These are phyloP conservation scores for Pythium brassicae DNA, from an alignment of 352 stramenopile genomes.

Conservation along the genomic window DNA sequence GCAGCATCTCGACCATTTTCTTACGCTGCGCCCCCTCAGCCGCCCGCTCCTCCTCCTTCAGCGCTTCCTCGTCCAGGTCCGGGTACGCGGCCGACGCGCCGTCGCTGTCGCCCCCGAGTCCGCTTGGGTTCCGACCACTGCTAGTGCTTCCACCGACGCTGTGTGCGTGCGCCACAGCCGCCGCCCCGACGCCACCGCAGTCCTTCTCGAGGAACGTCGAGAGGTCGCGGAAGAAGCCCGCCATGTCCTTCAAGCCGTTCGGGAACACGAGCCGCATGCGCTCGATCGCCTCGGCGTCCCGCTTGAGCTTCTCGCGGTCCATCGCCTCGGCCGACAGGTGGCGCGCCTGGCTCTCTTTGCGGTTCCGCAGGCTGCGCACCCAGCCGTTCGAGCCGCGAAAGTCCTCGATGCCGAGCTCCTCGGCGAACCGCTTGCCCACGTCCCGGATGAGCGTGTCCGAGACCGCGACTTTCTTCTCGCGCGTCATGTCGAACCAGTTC, in stretches of 20 bases:
- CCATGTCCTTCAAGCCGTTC: constrained; percentile 68
- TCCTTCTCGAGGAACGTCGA: constrained; percentile 68
- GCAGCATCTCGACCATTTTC: constrained; percentile 73
- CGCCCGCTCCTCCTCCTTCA: constrained; percentile 25
- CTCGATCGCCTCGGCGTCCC: constrained; percentile 69
- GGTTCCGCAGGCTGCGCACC: constrained; percentile 74
- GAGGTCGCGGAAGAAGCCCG: constrained; percentile 72
- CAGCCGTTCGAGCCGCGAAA: constrained; percentile 79
- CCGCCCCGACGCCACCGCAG: constrained; percentile 21
- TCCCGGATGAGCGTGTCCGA: constrained; percentile 75
- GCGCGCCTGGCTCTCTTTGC: constrained; percentile 60
- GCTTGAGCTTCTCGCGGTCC: constrained; percentile 57
- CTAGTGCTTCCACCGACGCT: background rate
- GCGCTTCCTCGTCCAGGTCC: constrained; percentile 32
- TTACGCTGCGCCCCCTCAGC: constrained; percentile 66
- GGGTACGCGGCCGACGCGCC: constrained; percentile 22
- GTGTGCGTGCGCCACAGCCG: background rate
- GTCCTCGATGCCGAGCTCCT: constrained; percentile 69
- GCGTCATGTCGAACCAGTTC: constrained; percentile 82
- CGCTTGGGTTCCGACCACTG: constrained; percentile 1
- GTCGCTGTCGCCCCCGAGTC: constrained; percentile 10
- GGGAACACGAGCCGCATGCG: constrained; percentile 66
- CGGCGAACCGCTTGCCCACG: constrained; percentile 63
- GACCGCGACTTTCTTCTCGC: constrained; percentile 62
- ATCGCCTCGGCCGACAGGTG: constrained; percentile 52